Percentiles rank a stretch among this genome's conserved stretches.
These are phyloP conservation scores for Berberis thunbergii DNA, from an alignment of 164 flowering plant species.

Conservation along the genomic window DNA sequence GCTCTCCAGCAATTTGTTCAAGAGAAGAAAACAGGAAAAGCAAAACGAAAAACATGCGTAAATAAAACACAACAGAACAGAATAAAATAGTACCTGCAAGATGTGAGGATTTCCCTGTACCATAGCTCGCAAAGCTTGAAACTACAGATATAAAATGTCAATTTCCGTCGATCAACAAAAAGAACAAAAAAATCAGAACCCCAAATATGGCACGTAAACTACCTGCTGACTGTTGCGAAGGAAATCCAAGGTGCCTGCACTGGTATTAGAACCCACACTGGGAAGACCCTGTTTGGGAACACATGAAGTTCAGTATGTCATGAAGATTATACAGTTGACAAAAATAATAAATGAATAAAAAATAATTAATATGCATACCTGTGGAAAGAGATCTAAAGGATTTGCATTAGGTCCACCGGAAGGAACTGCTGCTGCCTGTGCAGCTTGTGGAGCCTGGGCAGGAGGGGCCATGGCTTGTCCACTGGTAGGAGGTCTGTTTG, in stretches of 20 bases:
- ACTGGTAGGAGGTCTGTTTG: conserved; percentile 30
- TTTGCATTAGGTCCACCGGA: conserved; percentile 78
- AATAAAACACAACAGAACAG: background rate
- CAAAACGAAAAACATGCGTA: conserved; percentile 9
- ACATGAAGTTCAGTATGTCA: conserved; percentile 1
- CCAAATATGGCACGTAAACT: conserved; percentile 1
- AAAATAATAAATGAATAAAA: background rate
- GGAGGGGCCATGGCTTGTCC: conserved; percentile 42
- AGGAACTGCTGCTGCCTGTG: conserved; percentile 52
- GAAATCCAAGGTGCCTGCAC: conserved; percentile 73
- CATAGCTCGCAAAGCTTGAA: conserved; percentile 62
- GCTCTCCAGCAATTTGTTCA: background rate
- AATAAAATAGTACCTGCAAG: conserved; percentile 36
- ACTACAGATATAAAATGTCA: conserved; percentile 20
- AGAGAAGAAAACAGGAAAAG: background rate
- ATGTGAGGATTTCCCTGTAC: conserved; percentile 71
- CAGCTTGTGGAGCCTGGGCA: conserved; percentile 42
- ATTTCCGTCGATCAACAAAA: too few relatives aligned
- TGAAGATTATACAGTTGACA: background rate
- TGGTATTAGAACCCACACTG: conserved; percentile 49
- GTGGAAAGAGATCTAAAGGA: conserved; percentile 82
- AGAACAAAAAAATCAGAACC: background rate
- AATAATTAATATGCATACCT: conserved; percentile 32
- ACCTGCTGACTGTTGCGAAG: conserved; percentile 91
- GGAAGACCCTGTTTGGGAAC: conserved; percentile 68